These are phyloP conservation scores for Coffea eugenioides DNA, from an alignment of 257 asterid genomes.

Conservation along the genomic window DNA sequence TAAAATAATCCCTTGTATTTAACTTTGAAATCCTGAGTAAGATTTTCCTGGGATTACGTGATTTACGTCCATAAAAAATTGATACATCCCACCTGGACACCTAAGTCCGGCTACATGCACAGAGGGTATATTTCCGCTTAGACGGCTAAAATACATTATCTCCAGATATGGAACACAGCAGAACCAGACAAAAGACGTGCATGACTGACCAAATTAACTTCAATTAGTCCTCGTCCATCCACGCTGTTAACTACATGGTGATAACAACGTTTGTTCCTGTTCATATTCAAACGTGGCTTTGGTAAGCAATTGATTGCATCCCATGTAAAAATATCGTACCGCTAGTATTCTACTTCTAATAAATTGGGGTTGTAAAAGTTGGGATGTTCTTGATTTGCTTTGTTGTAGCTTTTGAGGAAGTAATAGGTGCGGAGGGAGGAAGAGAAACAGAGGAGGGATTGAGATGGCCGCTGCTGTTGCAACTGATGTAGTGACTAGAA, in stretches of 20 bases:
- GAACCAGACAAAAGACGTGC: neutral
- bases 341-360: neutral
- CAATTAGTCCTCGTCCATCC: neutral
- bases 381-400: neutral
- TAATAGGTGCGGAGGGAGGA: neutral
- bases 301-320: neutral
- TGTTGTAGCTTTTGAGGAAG: neutral
- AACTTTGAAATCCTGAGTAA: too few relatives aligned
- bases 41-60: too few relatives aligned
- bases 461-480: conserved; percentile 65
- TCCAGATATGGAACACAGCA: too few relatives aligned
- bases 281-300: neutral
- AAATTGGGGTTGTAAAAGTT: neutral
- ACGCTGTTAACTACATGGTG: neutral
- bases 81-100: neutral
- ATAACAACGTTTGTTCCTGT: neutral
- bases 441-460: neutral
- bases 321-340: neutral
- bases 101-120: neutral
- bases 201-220: neutral
- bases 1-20: too few relatives aligned
- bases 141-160: neutral
- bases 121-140: neutral
- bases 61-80: neutral
- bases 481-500: conserved; percentile 38